Evolutionary conservation across 208 protist species (phyloP).

Genomic region (Leishmania martiniquensis): DNA sequence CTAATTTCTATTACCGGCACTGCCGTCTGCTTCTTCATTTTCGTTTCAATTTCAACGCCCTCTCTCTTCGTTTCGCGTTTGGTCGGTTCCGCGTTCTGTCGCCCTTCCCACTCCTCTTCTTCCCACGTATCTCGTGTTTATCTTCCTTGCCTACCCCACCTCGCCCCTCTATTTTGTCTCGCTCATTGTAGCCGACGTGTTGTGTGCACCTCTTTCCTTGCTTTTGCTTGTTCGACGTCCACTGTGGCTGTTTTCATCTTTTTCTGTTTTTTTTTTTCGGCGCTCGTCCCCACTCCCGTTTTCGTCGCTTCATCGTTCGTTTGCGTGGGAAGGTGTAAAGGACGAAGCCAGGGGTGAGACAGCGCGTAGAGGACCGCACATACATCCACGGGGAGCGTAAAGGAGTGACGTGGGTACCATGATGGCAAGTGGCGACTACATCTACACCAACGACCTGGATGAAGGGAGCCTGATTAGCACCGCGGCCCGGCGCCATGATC

Average conservation of each 20-base stretch:
- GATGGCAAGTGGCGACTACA: slow-evolving; percentile 30
- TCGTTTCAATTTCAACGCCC: no score
- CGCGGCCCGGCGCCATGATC: slow-evolving; percentile 10
- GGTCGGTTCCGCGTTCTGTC: neutral
- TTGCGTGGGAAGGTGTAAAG: neutral
- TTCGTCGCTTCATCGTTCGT: neutral
- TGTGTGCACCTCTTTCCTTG: neutral
- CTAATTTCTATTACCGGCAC: neutral
- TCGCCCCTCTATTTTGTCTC: neutral
- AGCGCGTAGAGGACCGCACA: neutral
- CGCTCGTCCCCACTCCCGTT: no score
- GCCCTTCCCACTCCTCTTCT: neutral
- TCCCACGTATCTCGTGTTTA: neutral
- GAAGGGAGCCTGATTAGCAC: slow-evolving; percentile 3
- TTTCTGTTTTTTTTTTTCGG: no score
- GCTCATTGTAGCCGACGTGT: neutral
- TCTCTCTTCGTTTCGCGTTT: neutral
- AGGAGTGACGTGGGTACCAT: neutral
- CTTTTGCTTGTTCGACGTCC: neutral
- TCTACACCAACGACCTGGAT: slow-evolving; percentile 35
- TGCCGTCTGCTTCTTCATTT: no score
- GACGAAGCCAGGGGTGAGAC: neutral
- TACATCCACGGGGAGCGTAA: neutral
- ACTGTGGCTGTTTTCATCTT: neutral
- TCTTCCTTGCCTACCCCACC: neutral